These are phyloP conservation scores for Leptographium galeiforme DNA, from an alignment of 2,329 filamentous ascomycete species.

Conservation along the genomic window DNA sequence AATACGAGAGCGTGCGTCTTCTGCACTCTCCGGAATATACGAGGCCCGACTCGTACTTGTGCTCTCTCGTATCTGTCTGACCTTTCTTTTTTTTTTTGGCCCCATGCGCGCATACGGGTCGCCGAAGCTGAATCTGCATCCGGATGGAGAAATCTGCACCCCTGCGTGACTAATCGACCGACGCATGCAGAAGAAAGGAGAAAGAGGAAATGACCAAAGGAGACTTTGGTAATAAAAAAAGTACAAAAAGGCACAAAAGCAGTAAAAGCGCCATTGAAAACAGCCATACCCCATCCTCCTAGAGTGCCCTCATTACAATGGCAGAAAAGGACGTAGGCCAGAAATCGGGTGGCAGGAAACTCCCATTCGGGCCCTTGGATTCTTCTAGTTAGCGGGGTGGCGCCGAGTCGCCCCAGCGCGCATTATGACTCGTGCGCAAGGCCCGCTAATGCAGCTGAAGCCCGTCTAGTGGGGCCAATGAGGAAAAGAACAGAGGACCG, in stretches of 20 bases:
- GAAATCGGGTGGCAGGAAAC: constrained; percentile 1
- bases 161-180: not conserved
- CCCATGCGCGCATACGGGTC: too few species aligned
- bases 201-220: not conserved
- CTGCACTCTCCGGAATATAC: too few species aligned
- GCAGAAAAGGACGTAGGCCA: not conserved
- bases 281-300: too few species aligned
- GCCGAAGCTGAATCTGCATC: not conserved
- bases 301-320: not conserved
- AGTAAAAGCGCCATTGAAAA: not conserved
- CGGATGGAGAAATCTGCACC: not conserved
- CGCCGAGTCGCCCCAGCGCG: not conserved
- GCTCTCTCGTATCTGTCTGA: too few species aligned
- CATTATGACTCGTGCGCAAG: not conserved
- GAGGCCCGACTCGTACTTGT: too few species aligned
- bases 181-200: not conserved
- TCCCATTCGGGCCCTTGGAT: not conserved
- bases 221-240: too few species aligned
- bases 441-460: constrained; percentile 2
- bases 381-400: not conserved
- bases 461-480: not conserved
- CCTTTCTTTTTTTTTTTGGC: too few species aligned
- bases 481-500: not conserved
- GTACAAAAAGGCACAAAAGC: not conserved
- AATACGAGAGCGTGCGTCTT: too few species aligned